A percentile compares a stretch with the other conserved stretches of the same genome.
Conservation (phyloP, 208 protist genomes). For the Trypanosoma avium region DNA sequence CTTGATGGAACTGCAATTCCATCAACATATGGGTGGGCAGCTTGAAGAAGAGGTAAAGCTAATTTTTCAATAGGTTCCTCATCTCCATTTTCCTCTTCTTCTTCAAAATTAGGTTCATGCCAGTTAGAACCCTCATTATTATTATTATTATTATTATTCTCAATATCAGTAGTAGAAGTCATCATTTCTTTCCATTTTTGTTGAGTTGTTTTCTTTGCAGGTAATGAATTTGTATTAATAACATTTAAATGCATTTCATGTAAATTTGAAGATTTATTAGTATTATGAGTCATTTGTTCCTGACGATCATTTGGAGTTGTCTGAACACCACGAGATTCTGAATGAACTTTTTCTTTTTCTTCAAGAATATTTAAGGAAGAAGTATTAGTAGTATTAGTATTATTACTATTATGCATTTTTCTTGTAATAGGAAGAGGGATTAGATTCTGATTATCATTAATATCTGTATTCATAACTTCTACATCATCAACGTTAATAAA, state of each 20-base stretch:
- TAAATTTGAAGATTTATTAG: neutral
- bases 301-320: constrained; percentile 22
- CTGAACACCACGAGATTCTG: constrained; percentile 56
- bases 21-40: constrained; percentile 29
- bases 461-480: neutral
- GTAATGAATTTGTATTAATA: neutral
- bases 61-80: constrained; percentile 64
- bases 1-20: constrained; percentile 69
- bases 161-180: constrained; percentile 4
- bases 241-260: neutral
- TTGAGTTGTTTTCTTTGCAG: neutral
- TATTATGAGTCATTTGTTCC: neutral
- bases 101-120: constrained; percentile 63
- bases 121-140: constrained; percentile 29
- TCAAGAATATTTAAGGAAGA: too few relatives aligned
- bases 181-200: neutral
- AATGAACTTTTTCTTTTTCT: constrained; percentile 19
- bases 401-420: neutral
- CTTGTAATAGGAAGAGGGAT: neutral
- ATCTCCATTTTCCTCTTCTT: constrained; percentile 44
- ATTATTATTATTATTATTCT: constrained; percentile 11
- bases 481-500: constrained; percentile 8
- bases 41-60: constrained; percentile 58
- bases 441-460: neutral
- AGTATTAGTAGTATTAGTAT: too few relatives aligned